Conservation (phyloP, 2,329 filamentous ascomycete species). For the Xylariales sp. region DNA sequence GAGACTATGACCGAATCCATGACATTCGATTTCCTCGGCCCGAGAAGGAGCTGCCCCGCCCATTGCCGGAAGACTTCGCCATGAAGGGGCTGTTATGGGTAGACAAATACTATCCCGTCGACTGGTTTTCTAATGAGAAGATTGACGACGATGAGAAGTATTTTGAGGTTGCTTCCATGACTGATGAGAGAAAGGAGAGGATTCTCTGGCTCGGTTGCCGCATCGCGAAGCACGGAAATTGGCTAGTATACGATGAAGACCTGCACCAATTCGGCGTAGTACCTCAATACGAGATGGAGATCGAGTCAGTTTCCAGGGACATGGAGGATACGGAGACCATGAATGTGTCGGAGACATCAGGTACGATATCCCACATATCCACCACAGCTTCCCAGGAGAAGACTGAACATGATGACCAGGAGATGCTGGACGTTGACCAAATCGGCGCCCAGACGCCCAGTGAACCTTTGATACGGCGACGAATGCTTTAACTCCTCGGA, state of each 20-base stretch:
- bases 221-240: slow-evolving; percentile 38
- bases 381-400: not conserved
- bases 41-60: slow-evolving; percentile 41
- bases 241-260: slow-evolving; percentile 39
- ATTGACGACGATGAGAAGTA: slow-evolving; percentile 65
- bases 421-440: too few relatives aligned
- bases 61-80: slow-evolving; percentile 65
- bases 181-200: slow-evolving; percentile 51
- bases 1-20: slow-evolving; percentile 31
- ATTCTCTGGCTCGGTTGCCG: slow-evolving; percentile 53
- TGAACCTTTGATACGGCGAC: too few relatives aligned
- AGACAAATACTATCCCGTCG: slow-evolving; percentile 50
- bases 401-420: too few relatives aligned
- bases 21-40: slow-evolving; percentile 42
- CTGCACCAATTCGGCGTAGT: slow-evolving; percentile 35
- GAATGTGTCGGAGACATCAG: not conserved
- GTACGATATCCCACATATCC: not conserved
- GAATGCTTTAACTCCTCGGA: too few relatives aligned
- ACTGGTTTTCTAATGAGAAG: slow-evolving; percentile 54
- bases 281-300: slow-evolving; percentile 31
- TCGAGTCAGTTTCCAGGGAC: slow-evolving; percentile 14
- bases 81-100: slow-evolving; percentile 60
- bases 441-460: too few relatives aligned
- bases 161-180: slow-evolving; percentile 57
- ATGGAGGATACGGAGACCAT: slow-evolving; percentile 4